These are phyloP conservation scores for Amanita subjunquillea DNA, from an alignment of 768 basidiomycete species.

Conservation along the genomic window DNA sequence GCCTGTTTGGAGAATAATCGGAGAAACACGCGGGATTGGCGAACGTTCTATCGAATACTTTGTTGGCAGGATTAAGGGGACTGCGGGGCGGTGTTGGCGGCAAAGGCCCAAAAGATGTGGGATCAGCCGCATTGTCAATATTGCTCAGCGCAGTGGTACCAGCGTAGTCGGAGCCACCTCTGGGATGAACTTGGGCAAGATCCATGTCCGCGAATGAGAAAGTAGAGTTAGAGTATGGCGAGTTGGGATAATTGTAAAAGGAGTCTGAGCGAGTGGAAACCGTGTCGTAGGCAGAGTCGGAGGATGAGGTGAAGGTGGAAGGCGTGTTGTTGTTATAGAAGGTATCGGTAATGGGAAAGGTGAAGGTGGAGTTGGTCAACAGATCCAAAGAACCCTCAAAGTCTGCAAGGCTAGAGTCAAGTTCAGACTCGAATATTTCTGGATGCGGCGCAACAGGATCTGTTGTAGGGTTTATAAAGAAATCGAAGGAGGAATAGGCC, in stretches of 20 bases:
- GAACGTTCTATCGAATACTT: constrained; percentile 25
- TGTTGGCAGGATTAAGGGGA: constrained; percentile 25
- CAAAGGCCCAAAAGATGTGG: constrained; percentile 45
- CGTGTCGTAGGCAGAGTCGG: constrained; percentile 67
- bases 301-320: constrained; percentile 71
- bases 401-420: constrained; percentile 60
- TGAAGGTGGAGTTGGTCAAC: constrained; percentile 53
- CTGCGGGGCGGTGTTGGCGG: constrained; percentile 50
- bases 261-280: constrained; percentile 61
- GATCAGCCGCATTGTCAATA: constrained; percentile 38
- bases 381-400: constrained; percentile 59
- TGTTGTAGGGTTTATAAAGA: constrained; percentile 55
- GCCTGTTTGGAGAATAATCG: constrained; percentile 48
- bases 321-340: constrained; percentile 64
- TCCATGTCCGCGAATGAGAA: constrained; percentile 66
- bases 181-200: constrained; percentile 49
- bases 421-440: constrained; percentile 76
- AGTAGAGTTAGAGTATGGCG: constrained; percentile 36
- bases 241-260: constrained; percentile 54
- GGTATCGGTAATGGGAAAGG: constrained; percentile 51
- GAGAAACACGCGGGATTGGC: constrained; percentile 46
- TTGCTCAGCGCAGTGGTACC: constrained; percentile 25
- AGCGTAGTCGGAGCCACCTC: constrained; percentile 42
- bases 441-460: constrained; percentile 72
- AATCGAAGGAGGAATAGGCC: constrained; percentile 39